Evolutionary conservation across 2,329 filamentous ascomycete species (phyloP), one percentile per base, ranked within the genome.

Genomic region (Lojkania enalia): DNA sequence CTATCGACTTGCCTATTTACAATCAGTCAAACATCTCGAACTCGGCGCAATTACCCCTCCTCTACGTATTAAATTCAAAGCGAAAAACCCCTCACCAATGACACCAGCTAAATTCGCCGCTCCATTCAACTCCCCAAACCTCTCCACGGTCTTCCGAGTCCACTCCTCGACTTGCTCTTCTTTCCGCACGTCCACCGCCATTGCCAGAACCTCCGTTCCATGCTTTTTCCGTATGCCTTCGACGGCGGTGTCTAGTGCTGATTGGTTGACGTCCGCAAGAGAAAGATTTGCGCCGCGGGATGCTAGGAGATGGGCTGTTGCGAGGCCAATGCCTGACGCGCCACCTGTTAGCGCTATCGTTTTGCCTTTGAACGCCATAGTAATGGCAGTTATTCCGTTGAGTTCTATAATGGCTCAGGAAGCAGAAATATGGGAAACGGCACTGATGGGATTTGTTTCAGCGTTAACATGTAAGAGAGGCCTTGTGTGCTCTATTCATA

Each of bases 51-150:
- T n/a, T n/a, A n/a, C n/a, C n/a, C n/a, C n/a, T n/a, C n/a, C n/a
- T n/a, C n/a, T n/a, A n/a, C n/a, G n/a, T n/a, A n/a, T n/a, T n/a
- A n/a, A n/a, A n/a, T n/a, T n/a, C n/a, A n/a, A n/a, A n/a, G n/a
- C n/a, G n/a, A n/a, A n/a, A n/a, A n/a, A n/a, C n/a, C n/a, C n/a
- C n/a, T n/a, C n/a, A n/a, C n/a, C n/a, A 27, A 63, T 55, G 13
- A 64, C 46, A 2, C 65, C 66, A 2, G 79, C 80, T 16, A 77
- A 70, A 44, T 82, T 82, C 9, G 76, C 79, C 14, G 79, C 77
- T 3, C 78, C 75, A 52, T 81, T 76, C 4, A 82, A 69, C 35
- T 70, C 69, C 6, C 77, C 78, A 42, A 75, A 76, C 7, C 30
- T 38, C 13, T 38, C 23, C 7, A 40, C 38, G 6, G 20, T 32